Evolutionary conservation across 73 alveolate species (phyloP), one percentile per base, ranked within the genome.

Genomic region (Tetrahymena malaccensis): DNA sequence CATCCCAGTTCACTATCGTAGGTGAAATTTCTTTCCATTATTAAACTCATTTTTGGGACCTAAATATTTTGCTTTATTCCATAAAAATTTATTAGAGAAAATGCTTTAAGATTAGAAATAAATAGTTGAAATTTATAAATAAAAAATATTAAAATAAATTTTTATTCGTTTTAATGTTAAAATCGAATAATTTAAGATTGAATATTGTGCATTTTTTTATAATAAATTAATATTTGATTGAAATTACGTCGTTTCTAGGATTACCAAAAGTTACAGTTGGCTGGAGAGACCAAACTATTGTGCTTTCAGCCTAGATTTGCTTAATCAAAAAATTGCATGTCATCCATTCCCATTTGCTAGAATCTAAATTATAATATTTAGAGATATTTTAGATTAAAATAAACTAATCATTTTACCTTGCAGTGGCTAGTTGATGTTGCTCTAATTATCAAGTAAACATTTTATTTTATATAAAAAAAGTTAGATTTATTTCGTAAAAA

Each of bases 1-100:
- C 98, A 96, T 50, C 97, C 95, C 11, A 93, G 56, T 31, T 96
- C 97, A 70, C 37, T 70, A 31, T 70, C 89, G 25, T 70, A 70
- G 7, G 89, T 27, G 37, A 70, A 70, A 33, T 70, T 70, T 70
- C 89, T 70, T 70, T 70, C 89, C 89, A 70, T 70, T 19, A 70
- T 70, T n/a, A 70, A 70, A 31, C 89, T 70, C 89, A 70, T 70
- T 31, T 70, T 70, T 27, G 89, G 89, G 3, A 70, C 89, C 31
- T 70, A 17, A 27, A 70, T 70, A 70, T 70, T 70, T 70, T 70
- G 31, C 89, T 70, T 70, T 40, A 40, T 0, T 40, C 11, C 44
- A n/a, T n/a, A 12, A 70, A 27, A 70, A 35, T 35, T 35, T 70
- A 11, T 70, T 70, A 4, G 35, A 3, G 22, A 27, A 70, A 50